Conservation (phyloP, 2,329 filamentous ascomycete genomes). For the Pseudocercospora musae region DNA sequence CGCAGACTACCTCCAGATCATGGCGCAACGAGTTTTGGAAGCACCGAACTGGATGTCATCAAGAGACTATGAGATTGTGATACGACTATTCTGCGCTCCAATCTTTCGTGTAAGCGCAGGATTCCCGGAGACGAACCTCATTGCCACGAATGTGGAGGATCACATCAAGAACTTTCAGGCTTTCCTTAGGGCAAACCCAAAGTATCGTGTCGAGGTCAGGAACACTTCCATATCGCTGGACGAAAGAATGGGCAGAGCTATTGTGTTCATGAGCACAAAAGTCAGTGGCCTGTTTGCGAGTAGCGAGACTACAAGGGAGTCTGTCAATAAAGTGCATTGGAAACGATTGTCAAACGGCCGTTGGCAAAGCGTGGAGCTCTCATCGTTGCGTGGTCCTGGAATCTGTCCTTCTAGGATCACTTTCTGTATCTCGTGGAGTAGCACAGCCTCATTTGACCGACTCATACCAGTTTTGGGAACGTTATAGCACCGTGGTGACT, state of each 20-base stretch:
- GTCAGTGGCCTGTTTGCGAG: slow-evolving; percentile 1
- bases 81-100: background rate
- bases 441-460: no score
- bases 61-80: background rate
- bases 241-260: background rate
- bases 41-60: background rate
- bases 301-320: background rate
- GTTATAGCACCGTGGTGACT: no score
- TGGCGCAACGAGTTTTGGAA: background rate
- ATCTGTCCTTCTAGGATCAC: background rate
- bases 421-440: background rate
- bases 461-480: background rate
- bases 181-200: background rate
- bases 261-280: background rate
- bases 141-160: background rate
- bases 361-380: background rate
- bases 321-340: slow-evolving; percentile 2
- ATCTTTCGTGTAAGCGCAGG: background rate
- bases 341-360: background rate
- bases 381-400: background rate
- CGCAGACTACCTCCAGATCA: slow-evolving; percentile 2
- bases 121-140: background rate
- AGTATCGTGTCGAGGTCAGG: slow-evolving; percentile 2
- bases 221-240: background rate
- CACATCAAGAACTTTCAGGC: background rate